phyloP scores from a whole-genome alignment of 208 protist species.

The Trypanosoma grayi region DNA sequence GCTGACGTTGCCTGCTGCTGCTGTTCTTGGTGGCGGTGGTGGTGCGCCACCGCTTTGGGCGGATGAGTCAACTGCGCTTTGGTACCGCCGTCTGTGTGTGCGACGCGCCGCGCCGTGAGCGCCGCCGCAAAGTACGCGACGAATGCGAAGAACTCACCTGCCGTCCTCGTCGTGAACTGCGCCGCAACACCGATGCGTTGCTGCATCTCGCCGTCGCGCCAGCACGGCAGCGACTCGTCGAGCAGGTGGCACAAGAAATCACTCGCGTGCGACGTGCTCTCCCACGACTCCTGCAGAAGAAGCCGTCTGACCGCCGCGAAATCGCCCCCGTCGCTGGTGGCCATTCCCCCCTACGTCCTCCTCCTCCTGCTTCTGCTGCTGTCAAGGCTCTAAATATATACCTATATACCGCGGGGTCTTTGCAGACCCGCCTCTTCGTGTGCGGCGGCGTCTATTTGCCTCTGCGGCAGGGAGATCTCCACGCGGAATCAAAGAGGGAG shows the following conservation, averaged over 20 bases:
- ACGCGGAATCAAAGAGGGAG: too few species aligned
- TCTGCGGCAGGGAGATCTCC: too few species aligned
- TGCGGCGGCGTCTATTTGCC: too few species aligned
- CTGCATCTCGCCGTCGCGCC: background rate
- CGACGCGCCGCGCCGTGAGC: background rate
- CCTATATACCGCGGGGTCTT: too few species aligned
- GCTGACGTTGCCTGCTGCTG: too few species aligned
- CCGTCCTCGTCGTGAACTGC: background rate
- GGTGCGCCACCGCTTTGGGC: background rate
- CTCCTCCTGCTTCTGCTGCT: background rate
- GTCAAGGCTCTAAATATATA: too few species aligned
- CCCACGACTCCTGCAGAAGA: constrained; percentile 15
- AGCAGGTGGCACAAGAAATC: constrained; percentile 8
- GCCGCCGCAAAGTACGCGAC: constrained; percentile 16
- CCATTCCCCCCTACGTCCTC: background rate
- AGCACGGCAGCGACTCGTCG: background rate
- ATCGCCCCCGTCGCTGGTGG: background rate
- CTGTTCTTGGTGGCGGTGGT: too few species aligned
- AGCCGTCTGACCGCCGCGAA: constrained; percentile 5
- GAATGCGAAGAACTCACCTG: constrained; percentile 17
- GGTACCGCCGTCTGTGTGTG: too few species aligned
- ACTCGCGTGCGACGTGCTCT: background rate
- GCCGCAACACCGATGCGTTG: background rate
- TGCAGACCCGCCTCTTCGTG: too few species aligned
- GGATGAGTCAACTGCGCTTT: background rate